Percentiles rank a stretch among this genome's conserved stretches.
phyloP scores from a whole-genome alignment of 2,329 filamentous ascomycete species.

The Boeremia exigua region DNA sequence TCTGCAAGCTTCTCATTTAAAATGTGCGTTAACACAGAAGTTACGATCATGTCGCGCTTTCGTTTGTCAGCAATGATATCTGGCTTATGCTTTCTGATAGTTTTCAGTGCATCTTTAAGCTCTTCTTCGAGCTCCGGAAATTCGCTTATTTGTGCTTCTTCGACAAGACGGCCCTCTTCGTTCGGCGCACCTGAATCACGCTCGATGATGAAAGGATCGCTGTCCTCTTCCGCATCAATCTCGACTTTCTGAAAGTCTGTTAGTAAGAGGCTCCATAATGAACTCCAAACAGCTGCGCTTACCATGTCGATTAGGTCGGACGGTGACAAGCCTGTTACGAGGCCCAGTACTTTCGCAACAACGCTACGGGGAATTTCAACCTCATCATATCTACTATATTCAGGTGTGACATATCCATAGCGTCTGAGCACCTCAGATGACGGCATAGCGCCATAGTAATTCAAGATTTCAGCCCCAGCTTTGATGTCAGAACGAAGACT shows the following conservation, averaged over 20 bases:
- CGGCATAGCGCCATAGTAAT: constrained; percentile 33
- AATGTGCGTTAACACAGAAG: constrained; percentile 11
- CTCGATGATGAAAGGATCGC: constrained; percentile 29
- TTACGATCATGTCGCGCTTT: constrained; percentile 20
- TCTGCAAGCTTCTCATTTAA: constrained; percentile 20
- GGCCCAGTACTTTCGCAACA: constrained; percentile 15
- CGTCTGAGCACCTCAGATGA: constrained; percentile 30
- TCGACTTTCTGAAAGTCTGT: constrained; percentile 2
- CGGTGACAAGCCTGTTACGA: constrained; percentile 10
- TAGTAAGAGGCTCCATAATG: neutral
- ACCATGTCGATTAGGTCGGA: constrained; percentile 14
- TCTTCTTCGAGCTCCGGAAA: constrained; percentile 28
- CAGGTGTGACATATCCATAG: constrained; percentile 31
- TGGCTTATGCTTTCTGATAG: constrained; percentile 19
- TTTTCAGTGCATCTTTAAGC: constrained; percentile 22
- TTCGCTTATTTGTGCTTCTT: constrained; percentile 18
- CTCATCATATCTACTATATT: constrained; percentile 29
- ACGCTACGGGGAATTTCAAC: constrained; percentile 24
- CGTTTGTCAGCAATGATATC: constrained; percentile 17
- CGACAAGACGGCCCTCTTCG: constrained; percentile 22
- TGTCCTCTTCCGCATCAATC: constrained; percentile 17
- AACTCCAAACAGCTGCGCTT: neutral
- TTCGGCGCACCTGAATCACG: constrained; percentile 32
- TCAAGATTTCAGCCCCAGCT: constrained; percentile 27
- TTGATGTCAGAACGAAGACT: constrained; percentile 21